Evolutionary conservation across 2,329 filamentous ascomycete genomes (phyloP), one percentile per base, ranked within the genome.

Genomic region (Arthrobotrys iridis): DNA sequence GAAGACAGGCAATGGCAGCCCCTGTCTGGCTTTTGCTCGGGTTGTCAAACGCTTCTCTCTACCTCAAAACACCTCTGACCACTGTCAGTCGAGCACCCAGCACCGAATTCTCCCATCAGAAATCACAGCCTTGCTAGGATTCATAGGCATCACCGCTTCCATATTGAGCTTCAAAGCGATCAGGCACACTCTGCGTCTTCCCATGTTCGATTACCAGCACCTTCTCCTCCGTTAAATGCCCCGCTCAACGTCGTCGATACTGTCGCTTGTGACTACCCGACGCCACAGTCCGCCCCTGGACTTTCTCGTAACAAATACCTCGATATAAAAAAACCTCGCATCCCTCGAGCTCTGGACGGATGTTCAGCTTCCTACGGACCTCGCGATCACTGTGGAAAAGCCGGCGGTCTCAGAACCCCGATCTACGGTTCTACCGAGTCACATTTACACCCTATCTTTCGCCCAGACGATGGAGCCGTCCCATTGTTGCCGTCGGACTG

Each of bases 331-430:
- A n/a, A n/a, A n/a, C n/a, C 35, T 18, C 13, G 28, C 30, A 6
- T 37, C 40, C 57, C 7, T 13, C 30, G n/a, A 43, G 26, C 22
- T 67, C 63, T 52, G 48, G 48, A 68, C 71, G 71, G 46, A 75
- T 75, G 71, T 75, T 75, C 40, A 64, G 63, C 63, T 75, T 75
- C 63, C 57, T 75, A 46, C 71, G 63, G 13, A 75, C 71, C n/a
- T 68, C 71, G 57, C 55, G 58, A 66, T 68, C 63, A 40, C 48
- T 75, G 45, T 68, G 71, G 71, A 75, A 67, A 68, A 67, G 63
- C 26, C 71, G 71, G 30, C 55, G 52, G 26, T 66, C 71, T 18
- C 46, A 50, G 22, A 68, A 75, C 26, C 71, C 71, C 2, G 24
- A 64, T 5, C 48, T 75, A 30, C 37, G 57, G 37, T 75, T 63